A percentile compares a stretch with the other conserved stretches of the same genome.
Conservation (phyloP, 2,329 filamentous ascomycete genomes). For the Cercospora berteroae region DNA sequence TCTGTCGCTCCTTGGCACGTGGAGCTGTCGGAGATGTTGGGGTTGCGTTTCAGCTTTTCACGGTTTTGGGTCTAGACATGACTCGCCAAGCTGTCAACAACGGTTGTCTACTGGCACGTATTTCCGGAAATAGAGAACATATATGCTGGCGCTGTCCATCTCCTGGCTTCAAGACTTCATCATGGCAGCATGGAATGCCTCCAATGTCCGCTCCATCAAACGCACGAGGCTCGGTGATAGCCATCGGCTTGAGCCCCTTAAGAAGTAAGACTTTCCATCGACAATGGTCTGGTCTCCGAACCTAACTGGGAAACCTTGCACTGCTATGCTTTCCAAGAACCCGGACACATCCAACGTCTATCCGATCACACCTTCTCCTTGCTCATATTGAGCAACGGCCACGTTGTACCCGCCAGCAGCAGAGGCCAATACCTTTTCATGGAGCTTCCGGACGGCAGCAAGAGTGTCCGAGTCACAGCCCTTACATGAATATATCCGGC, state of each 20-base stretch:
- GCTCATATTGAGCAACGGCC: background rate
- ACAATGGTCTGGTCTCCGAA: background rate
- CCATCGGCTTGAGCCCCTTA: background rate
- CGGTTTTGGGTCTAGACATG: background rate
- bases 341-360: background rate
- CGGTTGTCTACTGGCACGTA: background rate
- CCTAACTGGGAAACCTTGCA: background rate
- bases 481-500: background rate
- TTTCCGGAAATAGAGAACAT: background rate
- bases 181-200: background rate
- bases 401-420: background rate
- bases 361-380: background rate
- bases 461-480: background rate
- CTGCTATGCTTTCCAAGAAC: background rate
- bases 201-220: background rate
- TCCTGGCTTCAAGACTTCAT: background rate
- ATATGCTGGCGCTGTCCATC: background rate
- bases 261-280: background rate
- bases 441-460: background rate
- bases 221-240: background rate
- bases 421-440: background rate
- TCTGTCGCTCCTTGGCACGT: background rate
- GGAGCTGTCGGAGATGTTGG: background rate
- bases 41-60: background rate
- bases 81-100: background rate